Conservation (phyloP, 495 filamentous ascomycete genomes). For the Lasiosphaeriaceae sp. region DNA sequence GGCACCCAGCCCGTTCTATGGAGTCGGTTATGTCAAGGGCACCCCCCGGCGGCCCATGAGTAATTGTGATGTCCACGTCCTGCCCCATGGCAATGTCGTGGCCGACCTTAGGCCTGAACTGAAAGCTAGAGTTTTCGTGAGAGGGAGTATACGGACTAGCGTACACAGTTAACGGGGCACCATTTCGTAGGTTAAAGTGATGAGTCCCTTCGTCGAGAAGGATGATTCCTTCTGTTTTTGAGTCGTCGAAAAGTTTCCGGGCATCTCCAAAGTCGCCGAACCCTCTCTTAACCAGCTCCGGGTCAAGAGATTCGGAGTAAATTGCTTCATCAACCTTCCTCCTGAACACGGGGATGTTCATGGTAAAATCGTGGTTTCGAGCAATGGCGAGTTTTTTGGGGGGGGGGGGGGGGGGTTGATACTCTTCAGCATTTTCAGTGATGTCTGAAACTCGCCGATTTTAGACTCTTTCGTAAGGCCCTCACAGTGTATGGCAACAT, state of each 20-base stretch:
- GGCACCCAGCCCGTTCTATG: slow-evolving; percentile 47
- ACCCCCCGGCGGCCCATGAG: slow-evolving; percentile 64
- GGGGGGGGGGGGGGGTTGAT: slow-evolving; percentile 59
- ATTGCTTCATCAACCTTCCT: background rate
- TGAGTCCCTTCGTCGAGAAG: slow-evolving; percentile 66
- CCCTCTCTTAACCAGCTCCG: slow-evolving; percentile 13
- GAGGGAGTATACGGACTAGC: slow-evolving; percentile 65
- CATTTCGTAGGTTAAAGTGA: slow-evolving; percentile 52
- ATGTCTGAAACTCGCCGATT: slow-evolving; percentile 46
- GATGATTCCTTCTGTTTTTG: slow-evolving; percentile 48
- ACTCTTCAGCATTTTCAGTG: slow-evolving; percentile 50
- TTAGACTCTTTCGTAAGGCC: slow-evolving; percentile 64
- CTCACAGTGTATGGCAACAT: slow-evolving; percentile 69
- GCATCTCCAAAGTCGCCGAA: slow-evolving; percentile 21
- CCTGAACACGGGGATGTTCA: slow-evolving; percentile 49
- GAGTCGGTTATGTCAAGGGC: slow-evolving; percentile 47
- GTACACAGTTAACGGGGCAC: slow-evolving; percentile 60
- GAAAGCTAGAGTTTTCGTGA: slow-evolving; percentile 57
- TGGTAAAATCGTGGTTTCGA: slow-evolving; percentile 72
- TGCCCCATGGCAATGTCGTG: slow-evolving; percentile 45
- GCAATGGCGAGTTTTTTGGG: slow-evolving; percentile 79
- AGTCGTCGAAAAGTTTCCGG: slow-evolving; percentile 24
- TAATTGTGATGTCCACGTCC: slow-evolving; percentile 61
- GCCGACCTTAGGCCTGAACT: slow-evolving; percentile 49
- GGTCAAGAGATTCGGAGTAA: slow-evolving; percentile 14